Evolutionary conservation across 768 basidiomycete genomes (phyloP).

Genomic region (Roridomyces roridus): DNA sequence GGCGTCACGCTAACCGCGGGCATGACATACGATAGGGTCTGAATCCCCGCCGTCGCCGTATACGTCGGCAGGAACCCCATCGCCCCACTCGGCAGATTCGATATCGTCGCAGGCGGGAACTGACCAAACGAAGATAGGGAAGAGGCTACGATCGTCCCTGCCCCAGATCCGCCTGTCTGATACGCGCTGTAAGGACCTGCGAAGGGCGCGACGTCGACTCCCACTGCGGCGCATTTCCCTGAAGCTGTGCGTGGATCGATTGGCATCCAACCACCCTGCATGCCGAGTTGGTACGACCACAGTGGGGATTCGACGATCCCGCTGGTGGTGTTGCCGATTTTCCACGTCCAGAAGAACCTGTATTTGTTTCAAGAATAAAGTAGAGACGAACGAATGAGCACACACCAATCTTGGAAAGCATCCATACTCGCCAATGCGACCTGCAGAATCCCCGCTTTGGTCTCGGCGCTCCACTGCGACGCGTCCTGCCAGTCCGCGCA

Average conservation of each 20-base stretch:
- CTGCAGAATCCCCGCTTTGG: conserved; percentile 55
- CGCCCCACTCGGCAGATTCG: too few relatives aligned
- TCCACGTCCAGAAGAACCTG: conserved; percentile 89
- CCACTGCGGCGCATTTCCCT: conserved; percentile 58
- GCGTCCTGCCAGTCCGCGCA: conserved; percentile 51
- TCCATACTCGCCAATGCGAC: conserved; percentile 66
- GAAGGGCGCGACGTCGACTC: conserved; percentile 37
- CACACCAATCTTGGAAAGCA: conserved; percentile 67
- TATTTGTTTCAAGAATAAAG: too few relatives aligned
- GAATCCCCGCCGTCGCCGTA: neutral
- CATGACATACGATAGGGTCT: neutral
- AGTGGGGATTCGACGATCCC: conserved; percentile 47
- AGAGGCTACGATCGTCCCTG: conserved; percentile 26
- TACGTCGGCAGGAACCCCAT: neutral
- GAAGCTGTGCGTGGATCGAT: conserved; percentile 59
- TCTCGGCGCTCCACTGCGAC: conserved; percentile 46
- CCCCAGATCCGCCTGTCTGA: conserved; percentile 66
- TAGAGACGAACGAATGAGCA: too few relatives aligned
- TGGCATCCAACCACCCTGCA: too few relatives aligned
- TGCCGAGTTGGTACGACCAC: conserved; percentile 55
- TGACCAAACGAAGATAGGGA: conserved; percentile 31
- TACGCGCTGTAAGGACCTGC: conserved; percentile 49
- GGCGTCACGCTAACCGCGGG: neutral
- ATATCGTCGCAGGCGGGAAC: conserved; percentile 39
- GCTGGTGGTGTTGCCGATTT: conserved; percentile 33